Evolutionary conservation across 225 moss, liverwort and hornwort genomes (phyloP).

Genomic region (Pleurozium schreberi): DNA sequence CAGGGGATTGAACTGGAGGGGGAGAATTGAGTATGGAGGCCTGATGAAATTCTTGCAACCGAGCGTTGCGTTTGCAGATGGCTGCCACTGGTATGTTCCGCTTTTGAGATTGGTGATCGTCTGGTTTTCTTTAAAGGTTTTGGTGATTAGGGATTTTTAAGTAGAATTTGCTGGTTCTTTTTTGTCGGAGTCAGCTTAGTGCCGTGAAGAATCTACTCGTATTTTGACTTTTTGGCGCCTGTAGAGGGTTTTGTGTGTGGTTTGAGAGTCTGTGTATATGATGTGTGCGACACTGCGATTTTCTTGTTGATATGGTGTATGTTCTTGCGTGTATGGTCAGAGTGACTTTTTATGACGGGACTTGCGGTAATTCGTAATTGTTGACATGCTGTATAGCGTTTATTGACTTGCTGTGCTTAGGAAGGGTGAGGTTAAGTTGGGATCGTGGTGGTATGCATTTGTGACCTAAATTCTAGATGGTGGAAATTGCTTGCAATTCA

Average conservation of each 20-base stretch:
- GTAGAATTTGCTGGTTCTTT: not conserved
- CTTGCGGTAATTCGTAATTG: not conserved
- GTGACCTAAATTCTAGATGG: not conserved
- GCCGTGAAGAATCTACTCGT: not conserved
- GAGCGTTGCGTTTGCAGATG: constrained; percentile 29
- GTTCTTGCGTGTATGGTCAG: not conserved
- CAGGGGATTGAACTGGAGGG: not conserved
- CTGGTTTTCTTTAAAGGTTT: not conserved
- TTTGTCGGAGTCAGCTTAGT: not conserved
- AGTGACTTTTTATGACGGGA: not conserved
- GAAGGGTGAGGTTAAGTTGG: not conserved
- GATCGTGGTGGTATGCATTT: not conserved
- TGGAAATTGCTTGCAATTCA: not conserved
- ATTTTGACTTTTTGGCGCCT: not conserved
- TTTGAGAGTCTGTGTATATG: not conserved
- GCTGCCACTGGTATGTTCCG: constrained; percentile 35
- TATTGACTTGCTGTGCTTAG: not conserved
- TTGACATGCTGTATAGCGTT: not conserved
- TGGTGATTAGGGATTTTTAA: not conserved
- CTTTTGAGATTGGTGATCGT: not conserved
- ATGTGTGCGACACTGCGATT: not conserved
- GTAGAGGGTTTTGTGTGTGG: not conserved
- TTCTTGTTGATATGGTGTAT: not conserved
- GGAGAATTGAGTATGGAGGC: constrained; percentile 1
- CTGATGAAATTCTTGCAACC: constrained; percentile 31